Percentiles rank a stretch among this genome's conserved stretches.
Conservation (phyloP, 2,329 filamentous ascomycete genomes). For the Penicillium paneum region DNA sequence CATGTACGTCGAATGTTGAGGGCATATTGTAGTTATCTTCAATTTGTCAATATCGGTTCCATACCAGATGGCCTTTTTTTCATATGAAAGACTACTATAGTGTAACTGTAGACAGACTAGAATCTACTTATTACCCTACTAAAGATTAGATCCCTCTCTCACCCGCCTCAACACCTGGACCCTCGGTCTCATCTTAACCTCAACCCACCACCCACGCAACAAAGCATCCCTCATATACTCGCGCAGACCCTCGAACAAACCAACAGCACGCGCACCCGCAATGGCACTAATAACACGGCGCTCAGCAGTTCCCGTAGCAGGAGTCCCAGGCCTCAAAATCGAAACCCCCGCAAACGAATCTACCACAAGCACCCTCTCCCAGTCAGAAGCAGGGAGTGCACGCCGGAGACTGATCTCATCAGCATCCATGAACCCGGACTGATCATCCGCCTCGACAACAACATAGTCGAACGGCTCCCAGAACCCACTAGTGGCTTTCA, state of each 20-base stretch:
- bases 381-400: conserved; percentile 32
- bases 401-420: conserved; percentile 43
- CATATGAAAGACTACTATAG: background rate
- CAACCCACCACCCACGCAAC: conserved; percentile 54
- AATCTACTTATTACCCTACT: background rate
- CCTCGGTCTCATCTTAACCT: conserved; percentile 53
- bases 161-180: conserved; percentile 47
- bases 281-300: conserved; percentile 34
- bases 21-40: conserved; percentile 6
- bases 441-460: conserved; percentile 48
- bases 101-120: background rate
- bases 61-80: background rate
- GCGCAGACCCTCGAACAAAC: conserved; percentile 27
- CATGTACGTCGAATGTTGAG: conserved; percentile 10
- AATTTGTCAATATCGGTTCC: conserved; percentile 3
- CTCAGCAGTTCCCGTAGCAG: conserved; percentile 27
- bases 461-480: conserved; percentile 60
- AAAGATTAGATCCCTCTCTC: background rate
- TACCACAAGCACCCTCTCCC: conserved; percentile 52
- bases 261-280: conserved; percentile 32
- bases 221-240: conserved; percentile 27
- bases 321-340: conserved; percentile 46
- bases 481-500: conserved; percentile 51
- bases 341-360: conserved; percentile 52
- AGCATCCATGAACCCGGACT: conserved; percentile 14